These are phyloP conservation scores for Russula brevipes DNA, from an alignment of 768 basidiomycete genomes.

Conservation along the genomic window DNA sequence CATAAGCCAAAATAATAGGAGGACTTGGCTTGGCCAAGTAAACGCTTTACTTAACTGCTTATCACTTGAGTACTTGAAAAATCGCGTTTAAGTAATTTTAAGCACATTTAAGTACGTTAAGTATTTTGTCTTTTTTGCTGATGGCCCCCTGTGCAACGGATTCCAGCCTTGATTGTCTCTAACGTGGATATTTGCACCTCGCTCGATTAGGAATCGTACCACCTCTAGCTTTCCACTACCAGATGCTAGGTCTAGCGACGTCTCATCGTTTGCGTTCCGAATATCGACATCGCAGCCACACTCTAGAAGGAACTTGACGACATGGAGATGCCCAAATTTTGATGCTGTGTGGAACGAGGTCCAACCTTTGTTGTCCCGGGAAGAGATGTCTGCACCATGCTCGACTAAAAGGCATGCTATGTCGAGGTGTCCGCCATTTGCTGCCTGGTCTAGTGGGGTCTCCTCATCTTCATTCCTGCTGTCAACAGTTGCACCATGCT, in stretches of 20 bases:
- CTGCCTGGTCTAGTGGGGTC: background rate
- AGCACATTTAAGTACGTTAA: no score
- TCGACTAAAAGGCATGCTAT: background rate
- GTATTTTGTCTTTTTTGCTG: no score
- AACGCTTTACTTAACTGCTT: no score
- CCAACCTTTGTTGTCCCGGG: background rate
- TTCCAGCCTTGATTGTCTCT: background rate
- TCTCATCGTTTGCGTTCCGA: background rate
- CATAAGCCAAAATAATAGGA: no score
- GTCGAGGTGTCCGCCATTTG: background rate
- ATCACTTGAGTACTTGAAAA: no score
- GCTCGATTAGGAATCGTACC: background rate
- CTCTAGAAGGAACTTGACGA: background rate
- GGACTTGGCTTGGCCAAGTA: no score
- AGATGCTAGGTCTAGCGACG: background rate
- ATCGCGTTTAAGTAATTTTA: no score
- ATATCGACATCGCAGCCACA: background rate
- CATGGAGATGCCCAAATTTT: background rate
- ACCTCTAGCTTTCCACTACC: background rate
- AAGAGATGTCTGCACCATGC: background rate
- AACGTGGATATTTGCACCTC: background rate
- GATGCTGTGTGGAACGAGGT: conserved; percentile 8
- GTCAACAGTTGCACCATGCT: background rate
- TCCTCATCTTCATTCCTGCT: background rate
- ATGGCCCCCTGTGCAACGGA: background rate